Percentiles rank a stretch among this genome's conserved stretches.
Conservation (phyloP, 2,329 filamentous ascomycete genomes). For the Nannizzia gypsea region DNA sequence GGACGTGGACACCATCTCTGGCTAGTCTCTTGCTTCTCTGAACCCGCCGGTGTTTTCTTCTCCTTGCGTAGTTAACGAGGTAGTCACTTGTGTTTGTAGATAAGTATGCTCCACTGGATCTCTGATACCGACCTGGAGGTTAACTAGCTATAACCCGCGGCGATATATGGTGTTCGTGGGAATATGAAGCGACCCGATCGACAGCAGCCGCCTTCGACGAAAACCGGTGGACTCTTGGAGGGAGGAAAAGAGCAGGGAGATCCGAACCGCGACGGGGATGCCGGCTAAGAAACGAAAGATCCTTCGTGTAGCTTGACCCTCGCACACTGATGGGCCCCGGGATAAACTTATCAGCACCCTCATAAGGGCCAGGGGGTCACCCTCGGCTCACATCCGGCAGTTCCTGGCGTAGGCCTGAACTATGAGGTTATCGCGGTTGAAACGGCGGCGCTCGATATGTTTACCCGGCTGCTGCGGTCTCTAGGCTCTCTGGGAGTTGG, state of each 20-base stretch:
- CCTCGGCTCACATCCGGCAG: background rate
- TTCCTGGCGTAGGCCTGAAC: background rate
- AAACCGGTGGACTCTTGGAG: background rate
- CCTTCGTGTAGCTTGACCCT: background rate
- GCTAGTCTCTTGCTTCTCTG: background rate
- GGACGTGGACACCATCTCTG: conserved; percentile 16
- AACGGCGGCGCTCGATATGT: background rate
- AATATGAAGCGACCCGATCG: background rate
- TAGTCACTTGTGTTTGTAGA: background rate
- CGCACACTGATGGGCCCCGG: background rate
- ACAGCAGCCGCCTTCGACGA: background rate
- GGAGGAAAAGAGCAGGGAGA: no score
- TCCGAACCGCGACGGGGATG: background rate
- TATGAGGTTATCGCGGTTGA: background rate
- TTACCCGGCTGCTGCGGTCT: background rate
- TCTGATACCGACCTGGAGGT: background rate
- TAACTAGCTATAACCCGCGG: background rate
- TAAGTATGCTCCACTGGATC: background rate
- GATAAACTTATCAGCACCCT: background rate
- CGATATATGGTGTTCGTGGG: background rate
- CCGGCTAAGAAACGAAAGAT: background rate
- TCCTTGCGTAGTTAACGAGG: no score
- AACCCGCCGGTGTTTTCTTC: background rate
- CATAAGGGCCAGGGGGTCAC: background rate
- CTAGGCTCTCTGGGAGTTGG: no score